phyloP scores from a whole-genome alignment of 2,329 filamentous ascomycete species.

The Sporothrix pseudoabietina region DNA sequence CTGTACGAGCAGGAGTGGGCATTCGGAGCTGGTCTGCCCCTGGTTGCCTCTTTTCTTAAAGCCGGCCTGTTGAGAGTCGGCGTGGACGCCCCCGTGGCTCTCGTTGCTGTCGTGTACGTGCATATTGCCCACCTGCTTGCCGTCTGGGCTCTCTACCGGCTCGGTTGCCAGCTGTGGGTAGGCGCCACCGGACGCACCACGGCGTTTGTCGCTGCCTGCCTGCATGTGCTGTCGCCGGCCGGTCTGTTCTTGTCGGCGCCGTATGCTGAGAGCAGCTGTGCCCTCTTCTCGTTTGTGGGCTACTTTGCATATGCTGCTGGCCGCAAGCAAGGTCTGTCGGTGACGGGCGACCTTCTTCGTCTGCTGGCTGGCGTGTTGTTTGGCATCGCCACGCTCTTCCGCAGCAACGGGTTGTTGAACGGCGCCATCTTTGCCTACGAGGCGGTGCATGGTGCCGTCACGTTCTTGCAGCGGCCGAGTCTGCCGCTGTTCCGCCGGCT shows the following conservation, averaged over 20 bases:
- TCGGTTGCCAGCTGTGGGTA: slow-evolving; percentile 33
- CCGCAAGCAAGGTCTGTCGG: slow-evolving; percentile 29
- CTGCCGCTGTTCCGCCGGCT: slow-evolving; percentile 55
- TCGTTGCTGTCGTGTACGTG: slow-evolving; percentile 67
- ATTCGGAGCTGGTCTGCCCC: slow-evolving; percentile 61
- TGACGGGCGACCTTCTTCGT: slow-evolving; percentile 52
- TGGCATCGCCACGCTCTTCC: slow-evolving; percentile 70
- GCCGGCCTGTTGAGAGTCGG: slow-evolving; percentile 1
- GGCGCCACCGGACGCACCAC: slow-evolving; percentile 22
- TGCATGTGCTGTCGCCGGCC: slow-evolving; percentile 85
- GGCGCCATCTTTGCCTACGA: slow-evolving; percentile 75
- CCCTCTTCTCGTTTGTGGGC: slow-evolving; percentile 74
- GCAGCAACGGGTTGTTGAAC: slow-evolving; percentile 84
- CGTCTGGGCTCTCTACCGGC: slow-evolving; percentile 45
- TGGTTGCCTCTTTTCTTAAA: slow-evolving; percentile 45
- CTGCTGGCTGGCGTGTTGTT: slow-evolving; percentile 69
- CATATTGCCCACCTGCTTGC: slow-evolving; percentile 77
- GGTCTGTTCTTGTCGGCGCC: slow-evolving; percentile 88
- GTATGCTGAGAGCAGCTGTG: slow-evolving; percentile 79
- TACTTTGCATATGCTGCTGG: slow-evolving; percentile 65
- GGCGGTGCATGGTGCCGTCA: slow-evolving; percentile 47
- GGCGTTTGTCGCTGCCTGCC: slow-evolving; percentile 67
- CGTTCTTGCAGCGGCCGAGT: slow-evolving; percentile 44
- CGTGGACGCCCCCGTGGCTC: slow-evolving; percentile 30
- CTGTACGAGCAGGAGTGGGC: slow-evolving; percentile 84